Percentiles rank a stretch among this genome's conserved stretches.
Conservation (phyloP, 345 rosid genomes). For the Corchorus capsularis region DNA sequence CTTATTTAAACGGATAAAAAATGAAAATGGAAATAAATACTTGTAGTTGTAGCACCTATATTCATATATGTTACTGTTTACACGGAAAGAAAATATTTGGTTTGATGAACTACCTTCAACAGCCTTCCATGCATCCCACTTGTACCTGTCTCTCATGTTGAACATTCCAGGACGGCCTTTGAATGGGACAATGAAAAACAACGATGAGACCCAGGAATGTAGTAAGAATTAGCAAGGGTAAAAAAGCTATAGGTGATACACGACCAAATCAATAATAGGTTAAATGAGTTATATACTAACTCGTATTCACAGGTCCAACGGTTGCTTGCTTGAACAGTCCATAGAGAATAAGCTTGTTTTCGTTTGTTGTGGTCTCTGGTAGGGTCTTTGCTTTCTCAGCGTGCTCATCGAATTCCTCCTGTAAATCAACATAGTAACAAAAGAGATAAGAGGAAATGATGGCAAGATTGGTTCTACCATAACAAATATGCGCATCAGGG, state of each 20-base stretch:
- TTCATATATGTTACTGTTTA: not conserved
- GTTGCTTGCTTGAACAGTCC: conserved; percentile 72
- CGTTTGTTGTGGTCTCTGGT: conserved; percentile 53
- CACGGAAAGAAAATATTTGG: not conserved
- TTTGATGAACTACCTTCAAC: conserved; percentile 60
- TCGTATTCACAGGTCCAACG: conserved; percentile 71
- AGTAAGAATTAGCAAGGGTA: too few species aligned
- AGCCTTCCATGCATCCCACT: conserved; percentile 99
- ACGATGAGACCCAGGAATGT: not conserved
- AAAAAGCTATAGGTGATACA: not conserved
- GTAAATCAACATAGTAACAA: not conserved
- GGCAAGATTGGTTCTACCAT: not conserved
- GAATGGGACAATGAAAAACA: not conserved
- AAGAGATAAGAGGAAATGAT: not conserved
- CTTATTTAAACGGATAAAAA: too few species aligned
- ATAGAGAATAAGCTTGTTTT: conserved; percentile 63
- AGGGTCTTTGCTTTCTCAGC: conserved; percentile 62
- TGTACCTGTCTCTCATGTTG: conserved; percentile 74
- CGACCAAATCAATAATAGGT: not conserved
- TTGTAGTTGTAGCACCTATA: too few species aligned
- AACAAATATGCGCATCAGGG: not conserved
- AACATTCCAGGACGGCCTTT: conserved; percentile 94
- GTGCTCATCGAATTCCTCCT: conserved; percentile 64
- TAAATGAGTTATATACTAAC: conserved; percentile 35
- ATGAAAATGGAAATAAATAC: not conserved